Conservation (phyloP, 78 protist genomes). For the Dictyostelium brefeldianum region DNA sequence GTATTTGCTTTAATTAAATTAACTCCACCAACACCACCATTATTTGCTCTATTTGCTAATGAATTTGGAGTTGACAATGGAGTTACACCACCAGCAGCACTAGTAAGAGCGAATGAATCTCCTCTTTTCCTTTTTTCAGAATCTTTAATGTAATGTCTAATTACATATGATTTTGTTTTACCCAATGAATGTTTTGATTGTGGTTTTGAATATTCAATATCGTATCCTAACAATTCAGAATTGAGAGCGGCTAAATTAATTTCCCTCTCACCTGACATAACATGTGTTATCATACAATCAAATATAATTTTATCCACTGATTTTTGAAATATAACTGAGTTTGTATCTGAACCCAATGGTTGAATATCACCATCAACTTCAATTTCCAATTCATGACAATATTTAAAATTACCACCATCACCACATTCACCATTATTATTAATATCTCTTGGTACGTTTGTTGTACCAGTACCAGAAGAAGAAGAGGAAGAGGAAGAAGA, state of each 20-base stretch:
- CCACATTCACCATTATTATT: background rate
- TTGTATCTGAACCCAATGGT: conserved; percentile 2
- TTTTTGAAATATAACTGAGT: background rate
- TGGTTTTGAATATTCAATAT: conserved; percentile 15
- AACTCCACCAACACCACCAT: background rate
- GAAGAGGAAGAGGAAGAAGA: too few species aligned
- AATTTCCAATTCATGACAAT: conserved; percentile 9
- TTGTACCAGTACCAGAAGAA: too few species aligned
- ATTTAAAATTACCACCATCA: conserved; percentile 6
- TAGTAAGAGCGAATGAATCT: background rate
- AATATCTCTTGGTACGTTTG: too few species aligned
- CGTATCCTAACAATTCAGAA: background rate
- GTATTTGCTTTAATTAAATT: background rate
- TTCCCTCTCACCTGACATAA: background rate
- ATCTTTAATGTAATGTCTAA: conserved; percentile 12
- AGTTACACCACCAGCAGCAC: background rate
- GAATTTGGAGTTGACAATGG: background rate
- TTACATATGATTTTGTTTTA: background rate
- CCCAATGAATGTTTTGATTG: background rate
- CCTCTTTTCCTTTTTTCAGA: conserved; percentile 11
- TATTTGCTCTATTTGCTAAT: background rate
- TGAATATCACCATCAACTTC: conserved; percentile 4
- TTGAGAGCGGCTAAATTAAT: background rate
- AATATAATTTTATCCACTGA: background rate
- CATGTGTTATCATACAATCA: background rate